These are phyloP conservation scores for Coemansia sp. DNA, from an alignment of 192 early-diverging fungal genomes.

Conservation along the genomic window DNA sequence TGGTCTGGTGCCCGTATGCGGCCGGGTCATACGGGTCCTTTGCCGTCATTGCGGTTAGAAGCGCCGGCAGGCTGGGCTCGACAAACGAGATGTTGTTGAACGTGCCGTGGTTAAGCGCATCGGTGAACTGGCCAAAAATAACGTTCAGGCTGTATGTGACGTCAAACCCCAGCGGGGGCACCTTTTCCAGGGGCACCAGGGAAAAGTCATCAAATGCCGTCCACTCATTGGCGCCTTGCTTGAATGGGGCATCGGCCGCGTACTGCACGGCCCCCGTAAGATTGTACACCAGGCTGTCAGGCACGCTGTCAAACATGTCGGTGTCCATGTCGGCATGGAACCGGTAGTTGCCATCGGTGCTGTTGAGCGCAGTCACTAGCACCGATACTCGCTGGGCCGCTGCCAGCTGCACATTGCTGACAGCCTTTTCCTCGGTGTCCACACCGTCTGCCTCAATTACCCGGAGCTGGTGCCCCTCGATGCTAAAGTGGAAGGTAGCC, in stretches of 20 bases:
- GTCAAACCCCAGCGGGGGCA: slow-evolving; percentile 50
- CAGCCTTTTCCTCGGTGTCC: slow-evolving; percentile 57
- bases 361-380: slow-evolving; percentile 69
- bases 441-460: slow-evolving; percentile 83
- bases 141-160: slow-evolving; percentile 57
- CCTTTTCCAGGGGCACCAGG: slow-evolving; percentile 54
- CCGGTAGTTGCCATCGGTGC: slow-evolving; percentile 61
- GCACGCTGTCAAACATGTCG: slow-evolving; percentile 71
- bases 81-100: slow-evolving; percentile 77
- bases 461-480: slow-evolving; percentile 73
- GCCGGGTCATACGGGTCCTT: slow-evolving; percentile 46
- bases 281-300: slow-evolving; percentile 59
- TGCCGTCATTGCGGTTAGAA: slow-evolving; percentile 67
- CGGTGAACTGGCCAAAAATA: slow-evolving; percentile 61
- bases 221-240: slow-evolving; percentile 31
- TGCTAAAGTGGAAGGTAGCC: slow-evolving; percentile 71
- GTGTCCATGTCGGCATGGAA: slow-evolving; percentile 75
- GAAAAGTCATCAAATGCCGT: slow-evolving; percentile 57
- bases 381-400: slow-evolving; percentile 81
- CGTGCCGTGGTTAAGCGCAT: slow-evolving; percentile 75
- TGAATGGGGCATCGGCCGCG: slow-evolving; percentile 18
- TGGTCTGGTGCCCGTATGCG: slow-evolving; percentile 65
- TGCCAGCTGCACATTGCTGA: slow-evolving; percentile 59
- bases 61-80: slow-evolving; percentile 61
- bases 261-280: slow-evolving; percentile 61